Percentiles rank a stretch among this genome's conserved stretches.
phyloP scores from a whole-genome alignment of 371 early-diverging fungal species.

The Circinella minor region DNA sequence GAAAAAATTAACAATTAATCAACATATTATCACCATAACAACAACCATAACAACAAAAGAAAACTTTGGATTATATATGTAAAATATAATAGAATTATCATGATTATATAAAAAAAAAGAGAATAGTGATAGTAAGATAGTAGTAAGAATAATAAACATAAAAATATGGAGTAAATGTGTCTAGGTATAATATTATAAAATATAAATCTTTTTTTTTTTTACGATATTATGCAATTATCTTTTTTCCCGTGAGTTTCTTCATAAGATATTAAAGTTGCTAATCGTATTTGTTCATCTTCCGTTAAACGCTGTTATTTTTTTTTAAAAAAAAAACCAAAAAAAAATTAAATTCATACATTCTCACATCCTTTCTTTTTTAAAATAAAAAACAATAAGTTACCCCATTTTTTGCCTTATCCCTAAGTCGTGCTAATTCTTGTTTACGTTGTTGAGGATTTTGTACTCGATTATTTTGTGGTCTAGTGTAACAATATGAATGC shows the following conservation, averaged over 20 bases:
- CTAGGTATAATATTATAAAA: too few relatives aligned
- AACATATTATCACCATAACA: too few relatives aligned
- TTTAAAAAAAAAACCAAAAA: neutral
- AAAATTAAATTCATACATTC: neutral
- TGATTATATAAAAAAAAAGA: too few relatives aligned
- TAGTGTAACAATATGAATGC: neutral
- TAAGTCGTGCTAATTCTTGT: constrained; percentile 36
- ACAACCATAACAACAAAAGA: too few relatives aligned
- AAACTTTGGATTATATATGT: too few relatives aligned
- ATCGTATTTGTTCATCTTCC: constrained; percentile 39
- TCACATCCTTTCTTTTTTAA: too few relatives aligned
- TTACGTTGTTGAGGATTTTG: constrained; percentile 21
- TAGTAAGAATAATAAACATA: too few relatives aligned
- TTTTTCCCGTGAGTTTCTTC: constrained; percentile 7
- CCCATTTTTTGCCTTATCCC: constrained; percentile 35
- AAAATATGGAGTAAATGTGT: too few relatives aligned
- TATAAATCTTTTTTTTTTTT: too few relatives aligned
- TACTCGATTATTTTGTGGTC: neutral
- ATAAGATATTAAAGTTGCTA: constrained; percentile 34
- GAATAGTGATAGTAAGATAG: too few relatives aligned
- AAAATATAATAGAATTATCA: too few relatives aligned
- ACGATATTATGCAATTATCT: constrained; percentile 1
- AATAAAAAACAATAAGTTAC: constrained; percentile 15
- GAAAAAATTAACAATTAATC: too few relatives aligned
- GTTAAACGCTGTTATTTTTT: constrained; percentile 27